A percentile compares a stretch with the other conserved stretches of the same genome.
These are phyloP conservation scores for Selenicereus undatus DNA, from an alignment of 148 eudicot species.

Conservation along the genomic window DNA sequence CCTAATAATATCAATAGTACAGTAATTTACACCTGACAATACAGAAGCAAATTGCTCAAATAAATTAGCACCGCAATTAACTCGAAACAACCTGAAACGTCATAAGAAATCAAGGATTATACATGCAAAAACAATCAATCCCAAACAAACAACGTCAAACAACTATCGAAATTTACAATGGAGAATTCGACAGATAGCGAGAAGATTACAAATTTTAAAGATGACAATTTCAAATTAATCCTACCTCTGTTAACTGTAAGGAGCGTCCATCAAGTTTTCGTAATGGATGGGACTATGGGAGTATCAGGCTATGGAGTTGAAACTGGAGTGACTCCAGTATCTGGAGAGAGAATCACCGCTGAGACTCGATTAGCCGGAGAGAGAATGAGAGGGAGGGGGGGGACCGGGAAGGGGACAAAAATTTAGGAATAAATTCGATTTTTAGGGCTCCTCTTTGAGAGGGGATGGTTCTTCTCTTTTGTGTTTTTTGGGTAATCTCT, in stretches of 20 bases:
- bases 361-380: background rate
- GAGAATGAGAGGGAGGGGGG: background rate
- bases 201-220: background rate
- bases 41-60: background rate
- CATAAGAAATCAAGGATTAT: background rate
- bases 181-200: background rate
- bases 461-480: background rate
- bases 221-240: background rate
- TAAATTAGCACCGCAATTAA: background rate
- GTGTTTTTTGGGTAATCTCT: background rate
- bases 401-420: background rate
- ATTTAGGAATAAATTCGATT: conserved; percentile 1
- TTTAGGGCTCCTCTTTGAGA: background rate
- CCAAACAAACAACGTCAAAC: background rate
- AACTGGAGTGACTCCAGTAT: background rate
- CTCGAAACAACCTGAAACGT: background rate
- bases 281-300: background rate
- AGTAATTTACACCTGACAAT: background rate
- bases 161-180: background rate
- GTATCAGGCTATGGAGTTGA: background rate
- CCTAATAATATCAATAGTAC: background rate
- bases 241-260: background rate
- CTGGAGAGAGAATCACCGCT: background rate
- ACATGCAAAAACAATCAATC: background rate
- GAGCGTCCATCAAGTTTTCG: background rate